Evolutionary conservation across 2,329 filamentous ascomycete species (phyloP).

Genomic region (Diaporthe sp.): DNA sequence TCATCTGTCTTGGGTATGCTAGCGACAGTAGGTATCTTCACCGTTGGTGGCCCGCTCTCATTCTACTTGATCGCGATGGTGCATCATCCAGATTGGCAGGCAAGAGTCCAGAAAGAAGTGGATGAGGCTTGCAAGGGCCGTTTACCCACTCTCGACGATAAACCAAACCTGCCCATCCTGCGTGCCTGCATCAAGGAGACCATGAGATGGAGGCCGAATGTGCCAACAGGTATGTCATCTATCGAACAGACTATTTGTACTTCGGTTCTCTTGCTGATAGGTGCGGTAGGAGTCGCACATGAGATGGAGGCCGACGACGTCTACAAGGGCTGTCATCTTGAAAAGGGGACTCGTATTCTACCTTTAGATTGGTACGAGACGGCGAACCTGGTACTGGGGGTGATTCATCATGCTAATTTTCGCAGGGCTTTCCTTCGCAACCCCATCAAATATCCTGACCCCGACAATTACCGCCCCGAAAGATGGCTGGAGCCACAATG

Average conservation of each 20-base stretch:
- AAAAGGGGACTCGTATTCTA: neutral
- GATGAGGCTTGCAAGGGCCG: neutral
- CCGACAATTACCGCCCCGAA: slow-evolving; percentile 3
- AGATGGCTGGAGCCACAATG: slow-evolving; percentile 4
- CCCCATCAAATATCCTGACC: neutral
- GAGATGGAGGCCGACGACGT: slow-evolving; percentile 15
- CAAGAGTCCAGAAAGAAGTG: slow-evolving; percentile 1
- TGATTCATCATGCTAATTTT: neutral
- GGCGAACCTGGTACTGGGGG: too few relatives aligned
- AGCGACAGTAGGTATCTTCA: neutral
- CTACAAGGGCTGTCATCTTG: neutral
- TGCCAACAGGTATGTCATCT: neutral
- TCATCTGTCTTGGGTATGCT: slow-evolving; percentile 8
- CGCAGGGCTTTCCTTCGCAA: slow-evolving; percentile 11
- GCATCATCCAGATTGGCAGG: slow-evolving; percentile 10
- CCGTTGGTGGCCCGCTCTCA: neutral
- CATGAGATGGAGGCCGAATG: slow-evolving; percentile 20
- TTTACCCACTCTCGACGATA: neutral
- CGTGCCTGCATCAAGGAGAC: slow-evolving; percentile 18
- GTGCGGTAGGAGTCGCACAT: neutral
- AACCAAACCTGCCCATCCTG: neutral
- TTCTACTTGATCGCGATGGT: slow-evolving; percentile 14
- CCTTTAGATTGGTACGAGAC: neutral
- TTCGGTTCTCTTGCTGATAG: neutral
- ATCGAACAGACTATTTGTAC: neutral